Evolutionary conservation across 768 basidiomycete species (phyloP).

Genomic region (Ramaria rubella): DNA sequence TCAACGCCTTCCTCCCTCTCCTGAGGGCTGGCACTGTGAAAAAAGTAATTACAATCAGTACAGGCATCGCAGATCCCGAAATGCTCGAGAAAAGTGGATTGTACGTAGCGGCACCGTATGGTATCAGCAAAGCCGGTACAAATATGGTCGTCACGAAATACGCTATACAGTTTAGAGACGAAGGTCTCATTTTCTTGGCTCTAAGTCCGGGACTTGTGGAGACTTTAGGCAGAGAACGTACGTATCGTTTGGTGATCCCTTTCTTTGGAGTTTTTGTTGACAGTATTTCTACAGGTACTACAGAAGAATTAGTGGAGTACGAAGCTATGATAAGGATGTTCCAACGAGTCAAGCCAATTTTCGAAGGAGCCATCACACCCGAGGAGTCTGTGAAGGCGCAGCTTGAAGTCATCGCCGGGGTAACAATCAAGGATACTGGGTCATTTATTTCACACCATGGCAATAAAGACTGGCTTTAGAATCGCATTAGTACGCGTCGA

Average conservation of each 20-base stretch:
- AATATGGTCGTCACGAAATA: conserved; percentile 34
- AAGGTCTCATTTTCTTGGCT: conserved; percentile 32
- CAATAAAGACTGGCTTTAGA: conserved; percentile 20
- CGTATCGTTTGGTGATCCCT: not conserved
- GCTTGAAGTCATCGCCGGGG: conserved; percentile 13
- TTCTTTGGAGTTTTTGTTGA: not conserved
- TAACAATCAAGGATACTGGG: conserved; percentile 15
- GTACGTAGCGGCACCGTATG: conserved; percentile 20
- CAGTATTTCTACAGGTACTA: conserved; percentile 11
- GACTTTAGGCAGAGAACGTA: conserved; percentile 15
- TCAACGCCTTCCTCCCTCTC: conserved; percentile 35
- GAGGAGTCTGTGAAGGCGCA: conserved; percentile 15
- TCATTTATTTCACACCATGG: conserved; percentile 22
- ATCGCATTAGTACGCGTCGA: too few species aligned
- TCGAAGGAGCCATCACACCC: conserved; percentile 16
- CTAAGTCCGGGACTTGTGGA: conserved; percentile 34
- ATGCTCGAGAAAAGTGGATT: conserved; percentile 16
- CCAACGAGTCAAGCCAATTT: conserved; percentile 13
- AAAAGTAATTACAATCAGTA: conserved; percentile 30
- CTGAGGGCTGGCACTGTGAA: conserved; percentile 27
- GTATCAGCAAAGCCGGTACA: conserved; percentile 32
- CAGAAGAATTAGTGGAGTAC: conserved; percentile 13
- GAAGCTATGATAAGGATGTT: not conserved
- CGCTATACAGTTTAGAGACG: conserved; percentile 24
- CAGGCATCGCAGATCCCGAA: conserved; percentile 24